Evolutionary conservation across 2,329 filamentous ascomycete genomes (phyloP).

Genomic region (Cordyceps cicadae): DNA sequence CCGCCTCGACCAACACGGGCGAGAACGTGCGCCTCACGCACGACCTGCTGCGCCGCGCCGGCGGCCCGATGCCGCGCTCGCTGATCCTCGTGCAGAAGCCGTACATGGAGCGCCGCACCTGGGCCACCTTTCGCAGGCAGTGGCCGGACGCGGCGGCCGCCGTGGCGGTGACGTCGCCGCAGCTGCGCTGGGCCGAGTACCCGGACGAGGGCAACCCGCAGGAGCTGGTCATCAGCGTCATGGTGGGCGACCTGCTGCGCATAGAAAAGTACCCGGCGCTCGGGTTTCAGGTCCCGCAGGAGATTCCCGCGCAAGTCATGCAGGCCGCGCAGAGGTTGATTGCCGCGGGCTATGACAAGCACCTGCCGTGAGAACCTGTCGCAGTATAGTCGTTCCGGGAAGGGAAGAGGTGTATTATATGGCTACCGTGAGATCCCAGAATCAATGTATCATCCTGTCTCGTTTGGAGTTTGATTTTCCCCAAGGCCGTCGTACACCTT

Average conservation of each 20-base stretch:
- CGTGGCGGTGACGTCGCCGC: slow-evolving; percentile 34
- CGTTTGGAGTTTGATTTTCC: neutral
- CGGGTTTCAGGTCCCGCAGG: slow-evolving; percentile 36
- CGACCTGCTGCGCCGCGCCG: slow-evolving; percentile 22
- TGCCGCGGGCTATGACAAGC: slow-evolving; percentile 28
- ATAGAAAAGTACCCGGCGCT: slow-evolving; percentile 34
- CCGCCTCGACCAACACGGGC: slow-evolving; percentile 35
- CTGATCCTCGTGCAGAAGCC: slow-evolving; percentile 40
- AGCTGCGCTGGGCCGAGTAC: slow-evolving; percentile 31
- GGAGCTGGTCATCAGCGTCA: slow-evolving; percentile 35
- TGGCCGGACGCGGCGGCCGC: slow-evolving; percentile 29
- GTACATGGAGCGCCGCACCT: slow-evolving; percentile 40
- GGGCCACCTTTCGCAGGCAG: slow-evolving; percentile 38
- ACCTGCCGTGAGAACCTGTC: slow-evolving; percentile 25
- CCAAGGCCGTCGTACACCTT: neutral
- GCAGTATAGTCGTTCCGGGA: neutral
- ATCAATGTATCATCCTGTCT: neutral
- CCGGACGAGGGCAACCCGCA: slow-evolving; percentile 32
- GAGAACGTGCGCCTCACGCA: slow-evolving; percentile 39
- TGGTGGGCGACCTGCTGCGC: slow-evolving; percentile 36
- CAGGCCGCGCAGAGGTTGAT: slow-evolving; percentile 33
- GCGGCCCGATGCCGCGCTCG: slow-evolving; percentile 18
- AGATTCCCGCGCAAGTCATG: slow-evolving; percentile 34
- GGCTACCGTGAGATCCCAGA: neutral
- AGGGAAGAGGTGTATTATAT: neutral